Evolutionary conservation across 208 protist genomes (phyloP), one percentile per base, ranked within the genome.

Genomic region (Crithidia sp.): DNA sequence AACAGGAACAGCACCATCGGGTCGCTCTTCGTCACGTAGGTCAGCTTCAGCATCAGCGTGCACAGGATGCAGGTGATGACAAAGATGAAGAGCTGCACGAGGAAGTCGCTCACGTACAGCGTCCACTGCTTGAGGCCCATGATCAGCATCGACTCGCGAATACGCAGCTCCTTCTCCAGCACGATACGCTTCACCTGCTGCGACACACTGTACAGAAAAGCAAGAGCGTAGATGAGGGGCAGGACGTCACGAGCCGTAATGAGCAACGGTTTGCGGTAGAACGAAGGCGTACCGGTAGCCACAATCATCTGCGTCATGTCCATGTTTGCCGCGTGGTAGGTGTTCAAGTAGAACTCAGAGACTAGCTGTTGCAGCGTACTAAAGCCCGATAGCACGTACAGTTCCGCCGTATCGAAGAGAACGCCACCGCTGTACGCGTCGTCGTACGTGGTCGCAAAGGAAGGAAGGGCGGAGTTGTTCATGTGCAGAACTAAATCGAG

Each of bases 91-190:
- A 76, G 37, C 52, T 85, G 71, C 45, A 86, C 49, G 17, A 86
- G 19, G 58, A 84, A 83, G 43, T 83, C 76, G 39, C 77, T 71
- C 54, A 81, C 60, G 63, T 87, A 86, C 63, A 92, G 59, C 36
- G 92, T 44, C 57, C 65, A 71, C 58, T 82, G 71, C 39, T 60
- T 71, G 36, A 95, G 76, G n/a, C 90, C 90, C 90, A 95, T 95
- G 70, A 93, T 93, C 45, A 92, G 82, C 72, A 91, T 81, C 19
- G 84, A 75, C 72, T 95, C 86, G n/a, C 82, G 81, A 17, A 94
- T 82, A 13, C 86, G 83, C 64, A 90, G 54, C 65, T 93, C 87
- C 64, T 95, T 92, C 55, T 95, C 90, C 36, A 78, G 62, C 39
- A 95, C 90, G 19, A 90, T 71, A 13, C 76, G 73, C 65, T 86